Base-by-base conservation (phyloP, 208 protist genomes). In the Leishmania guyanensis region DNA sequence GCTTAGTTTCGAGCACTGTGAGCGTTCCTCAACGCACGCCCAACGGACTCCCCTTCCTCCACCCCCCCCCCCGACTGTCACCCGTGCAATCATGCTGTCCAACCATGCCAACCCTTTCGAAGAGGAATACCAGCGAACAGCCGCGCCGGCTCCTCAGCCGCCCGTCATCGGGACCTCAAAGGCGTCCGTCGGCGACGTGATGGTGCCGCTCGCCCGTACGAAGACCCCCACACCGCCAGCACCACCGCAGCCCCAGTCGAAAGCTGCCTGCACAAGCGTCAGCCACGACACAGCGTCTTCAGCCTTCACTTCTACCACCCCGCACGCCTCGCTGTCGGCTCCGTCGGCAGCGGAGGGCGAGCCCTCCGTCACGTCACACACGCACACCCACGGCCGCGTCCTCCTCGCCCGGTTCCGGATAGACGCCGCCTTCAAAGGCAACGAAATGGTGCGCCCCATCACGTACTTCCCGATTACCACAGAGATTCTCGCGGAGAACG, bases 401-500 rank as follows among this genome's bases (percentile, higher is more conserved):
- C 60, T 70, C 56, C 83, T 94, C 9, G 90, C 88, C 1, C 84
- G 74, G 33, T 94, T 96, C 72, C 66, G 75, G 2, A 90, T 94
- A 10, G 88, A 90, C 12, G 66, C 79, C 5, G 79, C 91, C 26
- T 89, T 90, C 69, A 80, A 90, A 26, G 86, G 91, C 9, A 90
- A 87, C 46, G 88, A 93, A 68, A 53, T 93, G 79, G 81, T 94
- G 72, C 84, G 90, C 0, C 81, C 88, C 50, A 90, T 93, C 43
- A 97, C 91, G 36, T 95, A 94, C 82, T 97, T 97, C 75, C 88
- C 91, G 17, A 93, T 97, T 50, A 82, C 70, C 14, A 89, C 86
- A 39, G 88, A 85, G 51, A 85, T 97, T 72, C 82, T 87, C 33
- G 83, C 81, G 22, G 84, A 90, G 2, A 89, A 92, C 82, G 79